Conservation (phyloP, 441 rosid species). For the Erodium chrysanthum region DNA sequence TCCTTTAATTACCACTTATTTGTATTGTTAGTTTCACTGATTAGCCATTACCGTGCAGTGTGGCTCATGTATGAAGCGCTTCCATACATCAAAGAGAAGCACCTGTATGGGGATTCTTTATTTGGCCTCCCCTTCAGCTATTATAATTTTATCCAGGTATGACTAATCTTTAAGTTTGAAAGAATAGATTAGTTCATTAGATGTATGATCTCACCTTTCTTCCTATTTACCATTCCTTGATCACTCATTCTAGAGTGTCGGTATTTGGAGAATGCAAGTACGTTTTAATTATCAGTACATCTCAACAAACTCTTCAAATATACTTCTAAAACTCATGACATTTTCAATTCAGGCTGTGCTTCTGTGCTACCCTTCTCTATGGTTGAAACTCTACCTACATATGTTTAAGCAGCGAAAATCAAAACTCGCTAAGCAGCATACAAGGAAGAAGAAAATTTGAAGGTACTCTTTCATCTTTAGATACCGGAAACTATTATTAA, state of each 20-base stretch:
- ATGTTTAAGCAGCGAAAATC: constrained; percentile 56
- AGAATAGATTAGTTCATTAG: neutral
- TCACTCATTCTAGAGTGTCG: neutral
- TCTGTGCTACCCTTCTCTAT: constrained; percentile 57
- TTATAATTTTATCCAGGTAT: constrained; percentile 46
- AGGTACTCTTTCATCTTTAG: constrained; percentile 4
- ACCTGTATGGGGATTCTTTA: constrained; percentile 42
- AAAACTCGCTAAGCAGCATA: constrained; percentile 39
- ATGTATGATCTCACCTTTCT: neutral
- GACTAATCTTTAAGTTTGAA: constrained; percentile 11
- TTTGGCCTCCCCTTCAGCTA: constrained; percentile 50
- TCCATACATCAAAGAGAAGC: constrained; percentile 46
- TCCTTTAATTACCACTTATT: neutral
- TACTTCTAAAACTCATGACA: constrained; percentile 6
- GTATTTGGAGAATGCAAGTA: neutral
- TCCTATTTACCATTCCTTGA: neutral
- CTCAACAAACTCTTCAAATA: neutral
- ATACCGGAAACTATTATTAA: neutral
- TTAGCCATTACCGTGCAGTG: constrained; percentile 34
- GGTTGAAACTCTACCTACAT: constrained; percentile 63
- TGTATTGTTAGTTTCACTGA: constrained; percentile 9
- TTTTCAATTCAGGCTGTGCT: constrained; percentile 42
- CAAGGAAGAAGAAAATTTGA: constrained; percentile 32
- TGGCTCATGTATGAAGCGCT: constrained; percentile 68
- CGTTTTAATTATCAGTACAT: neutral